These are phyloP conservation scores for Pseudopithomyces chartarum DNA, from an alignment of 2,329 filamentous ascomycete genomes.

Conservation along the genomic window DNA sequence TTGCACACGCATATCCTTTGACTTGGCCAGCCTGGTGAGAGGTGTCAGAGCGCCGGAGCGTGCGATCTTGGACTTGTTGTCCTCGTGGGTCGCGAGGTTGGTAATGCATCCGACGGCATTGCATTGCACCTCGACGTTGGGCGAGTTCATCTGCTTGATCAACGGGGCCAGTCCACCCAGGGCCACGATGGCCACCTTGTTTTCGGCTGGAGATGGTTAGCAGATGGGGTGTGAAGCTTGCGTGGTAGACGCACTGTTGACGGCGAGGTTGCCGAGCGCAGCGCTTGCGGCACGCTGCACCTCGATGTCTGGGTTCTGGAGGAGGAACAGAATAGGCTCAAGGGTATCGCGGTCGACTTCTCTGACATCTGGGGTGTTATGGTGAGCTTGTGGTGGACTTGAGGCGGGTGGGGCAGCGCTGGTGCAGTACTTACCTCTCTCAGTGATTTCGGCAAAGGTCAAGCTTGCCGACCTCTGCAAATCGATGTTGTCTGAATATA, in stretches of 20 bases:
- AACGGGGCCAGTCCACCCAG: slow-evolving; percentile 88
- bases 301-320: slow-evolving; percentile 95
- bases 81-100: slow-evolving; percentile 95
- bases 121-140: slow-evolving; percentile 98
- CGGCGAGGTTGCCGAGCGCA: slow-evolving; percentile 91
- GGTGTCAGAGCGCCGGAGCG: slow-evolving; percentile 90
- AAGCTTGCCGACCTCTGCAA: slow-evolving; percentile 95
- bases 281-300: slow-evolving; percentile 96
- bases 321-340: slow-evolving; percentile 91
- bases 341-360: slow-evolving; percentile 95
- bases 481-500: slow-evolving; percentile 98
- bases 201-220: slow-evolving; percentile 73
- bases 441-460: slow-evolving; percentile 98
- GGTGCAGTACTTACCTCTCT: slow-evolving; percentile 77
- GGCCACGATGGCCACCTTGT: slow-evolving; percentile 95
- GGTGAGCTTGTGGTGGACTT: slow-evolving; percentile 19
- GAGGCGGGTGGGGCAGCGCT: slow-evolving; percentile 3
- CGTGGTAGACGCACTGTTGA: slow-evolving; percentile 73
- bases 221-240: not conserved
- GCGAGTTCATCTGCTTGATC: slow-evolving; percentile 97
- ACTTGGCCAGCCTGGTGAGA: slow-evolving; percentile 89
- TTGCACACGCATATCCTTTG: slow-evolving; percentile 98
- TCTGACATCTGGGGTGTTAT: slow-evolving; percentile 74
- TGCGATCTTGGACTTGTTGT: slow-evolving; percentile 99
- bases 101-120: slow-evolving; percentile 99